phyloP scores from a whole-genome alignment of 768 basidiomycete genomes.

The Macrolepiota albuminosa region DNA sequence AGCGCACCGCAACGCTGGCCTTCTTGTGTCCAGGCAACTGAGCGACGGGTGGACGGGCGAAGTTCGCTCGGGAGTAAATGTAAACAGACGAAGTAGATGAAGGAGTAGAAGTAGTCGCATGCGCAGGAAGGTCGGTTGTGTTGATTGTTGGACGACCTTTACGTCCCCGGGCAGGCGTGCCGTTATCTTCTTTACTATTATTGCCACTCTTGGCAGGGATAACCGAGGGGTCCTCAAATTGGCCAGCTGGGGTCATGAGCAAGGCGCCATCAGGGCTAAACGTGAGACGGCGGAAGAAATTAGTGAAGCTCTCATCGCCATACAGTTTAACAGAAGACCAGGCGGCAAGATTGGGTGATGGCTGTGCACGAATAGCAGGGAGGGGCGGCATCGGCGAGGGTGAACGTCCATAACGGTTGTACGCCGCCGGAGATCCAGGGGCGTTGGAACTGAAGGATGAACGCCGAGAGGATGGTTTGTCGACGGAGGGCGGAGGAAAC shows the following conservation, averaged over 20 bases:
- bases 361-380: constrained; percentile 78
- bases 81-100: constrained; percentile 63
- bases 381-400: constrained; percentile 90
- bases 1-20: constrained; percentile 88
- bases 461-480: constrained; percentile 49
- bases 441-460: constrained; percentile 82
- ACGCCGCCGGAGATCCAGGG: constrained; percentile 65
- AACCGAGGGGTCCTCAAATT: constrained; percentile 90
- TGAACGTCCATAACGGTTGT: constrained; percentile 68
- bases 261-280: constrained; percentile 96
- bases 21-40: constrained; percentile 96
- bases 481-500: constrained; percentile 67
- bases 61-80: constrained; percentile 94
- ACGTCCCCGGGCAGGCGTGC: constrained; percentile 52
- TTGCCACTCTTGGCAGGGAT: constrained; percentile 22
- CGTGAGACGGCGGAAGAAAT: constrained; percentile 91
- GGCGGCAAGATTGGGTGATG: constrained; percentile 30
- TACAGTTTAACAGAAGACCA: constrained; percentile 81
- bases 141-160: constrained; percentile 45
- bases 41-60: constrained; percentile 88
- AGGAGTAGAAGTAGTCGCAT: constrained; percentile 32
- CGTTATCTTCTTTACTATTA: constrained; percentile 25
- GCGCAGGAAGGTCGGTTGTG: constrained; percentile 28
- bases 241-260: constrained; percentile 92
- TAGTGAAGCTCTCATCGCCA: constrained; percentile 91